These are phyloP conservation scores for Cordyceps cateniannulata DNA, from an alignment of 2,329 filamentous ascomycete genomes.

Conservation along the genomic window DNA sequence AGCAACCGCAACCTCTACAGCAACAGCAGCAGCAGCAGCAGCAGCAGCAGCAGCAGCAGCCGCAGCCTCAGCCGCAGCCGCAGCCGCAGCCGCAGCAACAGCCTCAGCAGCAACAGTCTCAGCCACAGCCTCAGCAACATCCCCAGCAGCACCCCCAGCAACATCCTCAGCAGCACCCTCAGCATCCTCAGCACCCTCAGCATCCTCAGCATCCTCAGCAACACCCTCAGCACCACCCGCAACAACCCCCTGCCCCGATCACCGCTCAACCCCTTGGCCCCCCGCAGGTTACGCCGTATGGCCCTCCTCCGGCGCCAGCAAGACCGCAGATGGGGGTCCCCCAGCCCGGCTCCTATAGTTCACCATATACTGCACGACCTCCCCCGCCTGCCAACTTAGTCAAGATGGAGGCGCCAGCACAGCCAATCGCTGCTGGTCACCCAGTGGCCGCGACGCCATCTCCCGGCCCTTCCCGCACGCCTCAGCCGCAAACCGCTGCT, in stretches of 20 bases:
- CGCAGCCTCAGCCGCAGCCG: constrained; percentile 6
- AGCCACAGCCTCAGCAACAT: constrained; percentile 13
- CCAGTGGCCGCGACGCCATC: constrained; percentile 2
- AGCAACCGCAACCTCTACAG: constrained; percentile 14
- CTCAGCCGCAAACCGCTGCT: constrained; percentile 14
- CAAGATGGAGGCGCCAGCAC: constrained; percentile 13
- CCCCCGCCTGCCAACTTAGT: constrained; percentile 15
- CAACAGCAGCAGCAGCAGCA: constrained; percentile 18
- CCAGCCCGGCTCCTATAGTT: constrained; percentile 30
- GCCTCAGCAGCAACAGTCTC: constrained; percentile 19
- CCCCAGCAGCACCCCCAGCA: background rate
- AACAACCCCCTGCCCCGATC: constrained; percentile 25
- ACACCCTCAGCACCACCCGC: background rate
- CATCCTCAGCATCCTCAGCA: constrained; percentile 16
- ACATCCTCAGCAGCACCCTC: constrained; percentile 5
- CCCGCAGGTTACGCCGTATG: constrained; percentile 29
- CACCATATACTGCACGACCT: constrained; percentile 30
- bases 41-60: background rate
- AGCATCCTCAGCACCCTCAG: background rate
- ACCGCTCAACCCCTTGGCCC: background rate
- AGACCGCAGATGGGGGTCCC: constrained; percentile 25
- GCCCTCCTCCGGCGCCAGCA: constrained; percentile 29
- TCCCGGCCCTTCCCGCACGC: constrained; percentile 5
- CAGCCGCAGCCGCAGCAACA: background rate
- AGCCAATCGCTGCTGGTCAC: constrained; percentile 4